Percentiles rank a stretch among this genome's conserved stretches.
Evolutionary conservation across 495 filamentous ascomycete genomes (phyloP).

Genomic region (Aspergillus nidulans): DNA sequence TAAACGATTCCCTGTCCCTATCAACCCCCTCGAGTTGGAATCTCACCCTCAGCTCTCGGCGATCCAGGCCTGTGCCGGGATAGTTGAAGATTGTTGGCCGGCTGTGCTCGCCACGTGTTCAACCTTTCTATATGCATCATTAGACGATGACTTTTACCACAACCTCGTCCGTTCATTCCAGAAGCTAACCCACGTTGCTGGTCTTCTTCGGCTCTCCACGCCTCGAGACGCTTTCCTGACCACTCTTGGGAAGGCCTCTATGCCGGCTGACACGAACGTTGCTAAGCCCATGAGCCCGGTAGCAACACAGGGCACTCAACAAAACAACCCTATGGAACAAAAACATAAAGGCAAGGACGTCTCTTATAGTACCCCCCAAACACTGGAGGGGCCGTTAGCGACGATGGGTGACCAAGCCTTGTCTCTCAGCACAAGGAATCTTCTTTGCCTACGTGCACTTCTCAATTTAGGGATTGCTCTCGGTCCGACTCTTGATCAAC

Average conservation of each 20-base stretch:
- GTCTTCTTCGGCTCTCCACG: constrained; percentile 75
- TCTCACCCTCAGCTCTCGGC: constrained; percentile 65
- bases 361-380: constrained; percentile 14
- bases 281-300: constrained; percentile 38
- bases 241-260: constrained; percentile 85
- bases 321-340: constrained; percentile 23
- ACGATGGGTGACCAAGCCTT: constrained; percentile 27
- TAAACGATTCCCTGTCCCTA: constrained; percentile 60
- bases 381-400: constrained; percentile 19
- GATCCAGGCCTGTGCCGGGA: constrained; percentile 68
- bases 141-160: constrained; percentile 95
- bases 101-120: constrained; percentile 90
- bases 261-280: constrained; percentile 63
- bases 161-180: constrained; percentile 90
- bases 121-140: constrained; percentile 83
- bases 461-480: constrained; percentile 93
- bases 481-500: constrained; percentile 72
- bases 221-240: constrained; percentile 93
- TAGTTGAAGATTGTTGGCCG: constrained; percentile 92
- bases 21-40: constrained; percentile 73
- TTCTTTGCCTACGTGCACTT: constrained; percentile 83
- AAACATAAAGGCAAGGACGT: constrained; percentile 39
- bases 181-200: constrained; percentile 92
- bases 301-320: constrained; percentile 29
- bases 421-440: constrained; percentile 78